Evolutionary conservation across 495 filamentous ascomycete genomes (phyloP), one percentile per base, ranked within the genome.

Genomic region (Tuber borchii): DNA sequence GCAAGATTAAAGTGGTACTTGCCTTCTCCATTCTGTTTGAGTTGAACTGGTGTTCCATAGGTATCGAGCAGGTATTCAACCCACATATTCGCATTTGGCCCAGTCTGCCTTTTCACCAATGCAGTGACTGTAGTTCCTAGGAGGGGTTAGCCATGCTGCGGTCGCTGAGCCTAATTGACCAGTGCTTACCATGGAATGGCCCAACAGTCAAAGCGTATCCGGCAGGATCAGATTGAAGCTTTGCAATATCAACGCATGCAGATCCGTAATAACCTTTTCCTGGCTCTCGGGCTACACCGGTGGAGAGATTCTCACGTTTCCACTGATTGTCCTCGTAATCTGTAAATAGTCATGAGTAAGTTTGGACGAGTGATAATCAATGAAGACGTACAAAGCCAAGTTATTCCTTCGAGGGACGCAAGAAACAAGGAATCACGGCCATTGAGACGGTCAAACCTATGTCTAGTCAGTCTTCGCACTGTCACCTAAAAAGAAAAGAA

Each of bases 361-460:
- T 69, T 22, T 45, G 10, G 19, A 34, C 6, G 31, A 22, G 48
- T 45, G 9, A 45, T 19, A 31, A 20, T 8, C n/a, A 9, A 70
- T 44, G 48, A 34, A n/a, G 22, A 68, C 73, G 40, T 43, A 81
- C 75, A 77, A 22, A 82, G n/a, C 76, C 80, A 79, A 7, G 74
- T 76, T 39, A 79, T 76, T 39, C 80, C 80, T 56, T 77, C 74
- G 16, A 72, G 76, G n/a, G 80, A 82, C 31, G 80, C 76, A 39
- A 82, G 40, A 34, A 82, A 71, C 20, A 82, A 37, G 42, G 80
- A 79, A 68, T 82, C 77, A 12, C 56, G 79, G 19, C 80, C 80
- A 31, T 69, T 40, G n/a, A 65, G 80, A 3, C 39, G n/a, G 2
- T 78, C 51, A 20, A 82, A 82, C 20, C 80, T 82, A 42, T 46